Evolutionary conservation across 352 stramenopile genomes (phyloP).

Genomic region (Phytophthora constricta): DNA sequence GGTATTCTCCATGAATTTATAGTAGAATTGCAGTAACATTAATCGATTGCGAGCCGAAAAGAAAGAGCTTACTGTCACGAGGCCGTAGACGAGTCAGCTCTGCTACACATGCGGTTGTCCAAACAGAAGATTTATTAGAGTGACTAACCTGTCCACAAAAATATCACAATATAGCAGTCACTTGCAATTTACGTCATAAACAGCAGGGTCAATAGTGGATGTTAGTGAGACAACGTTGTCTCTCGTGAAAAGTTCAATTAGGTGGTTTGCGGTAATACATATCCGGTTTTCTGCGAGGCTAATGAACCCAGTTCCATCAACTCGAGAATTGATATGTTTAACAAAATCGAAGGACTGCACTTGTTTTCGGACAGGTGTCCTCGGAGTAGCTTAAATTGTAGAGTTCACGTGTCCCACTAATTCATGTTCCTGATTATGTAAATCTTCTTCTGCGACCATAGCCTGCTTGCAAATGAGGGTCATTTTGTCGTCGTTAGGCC

Average conservation of each 20-base stretch:
- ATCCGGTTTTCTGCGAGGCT: neutral
- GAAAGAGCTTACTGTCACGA: neutral
- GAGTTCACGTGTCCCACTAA: neutral
- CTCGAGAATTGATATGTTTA: neutral
- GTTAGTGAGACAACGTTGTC: neutral
- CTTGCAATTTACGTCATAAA: neutral
- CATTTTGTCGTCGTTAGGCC: neutral
- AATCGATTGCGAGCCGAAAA: neutral
- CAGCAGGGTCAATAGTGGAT: neutral
- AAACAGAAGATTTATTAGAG: neutral
- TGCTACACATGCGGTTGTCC: neutral
- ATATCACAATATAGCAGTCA: slow-evolving; percentile 2
- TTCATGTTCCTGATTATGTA: neutral
- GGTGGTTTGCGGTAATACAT: neutral
- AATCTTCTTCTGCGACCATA: neutral
- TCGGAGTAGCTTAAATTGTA: too few species aligned
- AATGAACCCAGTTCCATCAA: neutral
- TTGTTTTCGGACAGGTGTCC: neutral
- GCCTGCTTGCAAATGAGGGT: neutral
- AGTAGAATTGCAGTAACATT: neutral
- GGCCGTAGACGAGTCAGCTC: neutral
- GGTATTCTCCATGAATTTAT: neutral
- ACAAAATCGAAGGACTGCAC: neutral
- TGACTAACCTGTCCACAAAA: neutral
- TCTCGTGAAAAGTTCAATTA: neutral